Conservation (phyloP, 1,284 basidiomycete genomes). For the Ustilago curta region DNA sequence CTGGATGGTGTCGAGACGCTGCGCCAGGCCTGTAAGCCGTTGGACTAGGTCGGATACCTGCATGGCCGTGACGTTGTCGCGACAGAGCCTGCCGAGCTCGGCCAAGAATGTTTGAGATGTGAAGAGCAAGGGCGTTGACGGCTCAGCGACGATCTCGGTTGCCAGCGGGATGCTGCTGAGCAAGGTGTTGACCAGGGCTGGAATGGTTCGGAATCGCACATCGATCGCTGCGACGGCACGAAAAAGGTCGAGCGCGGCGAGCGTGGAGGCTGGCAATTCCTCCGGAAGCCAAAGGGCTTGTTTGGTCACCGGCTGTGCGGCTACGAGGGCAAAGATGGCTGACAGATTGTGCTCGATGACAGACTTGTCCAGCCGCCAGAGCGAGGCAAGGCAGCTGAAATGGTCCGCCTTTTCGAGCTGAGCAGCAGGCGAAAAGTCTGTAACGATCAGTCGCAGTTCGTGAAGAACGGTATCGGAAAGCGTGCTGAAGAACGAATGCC, state of each 20-base stretch:
- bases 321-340: constrained; percentile 28
- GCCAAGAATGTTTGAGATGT: constrained; percentile 37
- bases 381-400: constrained; percentile 29
- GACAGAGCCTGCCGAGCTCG: constrained; percentile 34
- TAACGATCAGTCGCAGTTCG: constrained; percentile 15
- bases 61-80: constrained; percentile 37
- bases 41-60: constrained; percentile 39
- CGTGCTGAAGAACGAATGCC: constrained; percentile 37
- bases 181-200: constrained; percentile 26
- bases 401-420: constrained; percentile 17
- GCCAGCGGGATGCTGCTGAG: constrained; percentile 19
- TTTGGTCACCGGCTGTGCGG: constrained; percentile 22
- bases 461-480: constrained; percentile 17
- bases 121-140: constrained; percentile 15
- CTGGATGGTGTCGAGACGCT: constrained; percentile 7
- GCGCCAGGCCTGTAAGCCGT: constrained; percentile 8
- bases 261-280: constrained; percentile 13
- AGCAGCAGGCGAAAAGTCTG: not conserved
- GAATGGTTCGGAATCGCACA: constrained; percentile 34
- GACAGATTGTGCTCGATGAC: constrained; percentile 33
- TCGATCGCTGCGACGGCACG: constrained; percentile 23
- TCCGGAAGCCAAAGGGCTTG: constrained; percentile 21
- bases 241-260: constrained; percentile 38
- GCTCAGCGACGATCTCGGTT: not conserved
- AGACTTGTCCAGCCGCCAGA: constrained; percentile 47